These are phyloP conservation scores for Cotoneaster glaucophyllus DNA, from an alignment of 306 rosid species.

Conservation along the genomic window DNA sequence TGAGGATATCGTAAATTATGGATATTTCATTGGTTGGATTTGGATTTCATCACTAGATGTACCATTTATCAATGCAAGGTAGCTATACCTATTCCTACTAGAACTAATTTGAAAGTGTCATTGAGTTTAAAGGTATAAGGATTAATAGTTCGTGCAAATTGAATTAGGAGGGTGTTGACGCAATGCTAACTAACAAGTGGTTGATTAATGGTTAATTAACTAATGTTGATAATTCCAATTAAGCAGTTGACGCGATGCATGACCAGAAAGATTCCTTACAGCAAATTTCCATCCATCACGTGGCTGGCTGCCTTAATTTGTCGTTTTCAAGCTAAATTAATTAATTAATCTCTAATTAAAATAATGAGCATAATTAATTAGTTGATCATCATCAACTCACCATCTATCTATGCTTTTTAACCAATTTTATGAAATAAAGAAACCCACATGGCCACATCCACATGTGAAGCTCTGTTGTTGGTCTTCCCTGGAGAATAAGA, in stretches of 20 bases:
- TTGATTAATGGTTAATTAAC: background rate
- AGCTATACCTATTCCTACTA: background rate
- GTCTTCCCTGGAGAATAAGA: constrained; percentile 21
- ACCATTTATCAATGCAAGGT: background rate
- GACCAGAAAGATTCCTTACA: constrained; percentile 32
- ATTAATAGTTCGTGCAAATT: background rate
- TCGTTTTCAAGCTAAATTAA: constrained; percentile 18
- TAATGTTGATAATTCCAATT: background rate
- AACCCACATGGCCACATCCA: constrained; percentile 5
- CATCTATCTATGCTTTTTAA: background rate
- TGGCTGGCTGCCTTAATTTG: constrained; percentile 27
- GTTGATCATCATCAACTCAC: background rate
- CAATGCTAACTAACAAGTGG: constrained; percentile 1
- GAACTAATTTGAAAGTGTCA: background rate
- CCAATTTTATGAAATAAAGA: constrained; percentile 6
- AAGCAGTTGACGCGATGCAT: constrained; percentile 10
- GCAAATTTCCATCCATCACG: constrained; percentile 26
- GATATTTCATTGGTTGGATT: constrained; percentile 1
- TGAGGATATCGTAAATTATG: background rate
- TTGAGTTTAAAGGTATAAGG: background rate
- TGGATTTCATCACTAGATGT: background rate
- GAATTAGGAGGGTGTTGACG: background rate
- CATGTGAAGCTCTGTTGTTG: constrained; percentile 19
- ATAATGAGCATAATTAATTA: background rate
- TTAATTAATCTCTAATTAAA: background rate